phyloP scores from a whole-genome alignment of 2,329 filamentous ascomycete species.

The Cryphonectria parasitica region DNA sequence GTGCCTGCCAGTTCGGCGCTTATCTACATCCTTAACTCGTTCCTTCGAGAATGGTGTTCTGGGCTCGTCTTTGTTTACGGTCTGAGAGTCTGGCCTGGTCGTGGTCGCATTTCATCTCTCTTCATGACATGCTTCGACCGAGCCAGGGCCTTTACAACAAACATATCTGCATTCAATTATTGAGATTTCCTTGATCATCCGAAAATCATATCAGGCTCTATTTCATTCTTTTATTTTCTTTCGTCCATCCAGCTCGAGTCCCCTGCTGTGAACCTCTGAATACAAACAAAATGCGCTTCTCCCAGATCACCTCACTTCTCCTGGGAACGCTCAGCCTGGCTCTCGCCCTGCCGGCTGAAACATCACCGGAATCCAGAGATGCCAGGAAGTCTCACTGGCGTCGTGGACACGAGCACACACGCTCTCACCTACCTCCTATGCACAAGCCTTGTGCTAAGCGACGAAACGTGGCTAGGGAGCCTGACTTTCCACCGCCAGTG shows the following conservation, averaged over 20 bases:
- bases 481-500: not conserved
- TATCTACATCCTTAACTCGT: not conserved
- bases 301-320: not conserved
- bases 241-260: not conserved
- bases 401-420: not conserved
- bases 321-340: not conserved
- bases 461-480: not conserved
- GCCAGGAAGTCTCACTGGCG: not conserved
- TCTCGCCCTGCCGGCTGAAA: not conserved
- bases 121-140: not conserved
- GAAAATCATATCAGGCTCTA: not conserved
- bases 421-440: not conserved
- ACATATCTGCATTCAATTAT: not conserved
- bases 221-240: not conserved
- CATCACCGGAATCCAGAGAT: not conserved
- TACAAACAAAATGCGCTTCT: not conserved
- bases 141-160: not conserved
- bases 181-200: not conserved
- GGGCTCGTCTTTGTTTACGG: not conserved
- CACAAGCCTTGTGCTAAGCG: not conserved
- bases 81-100: not conserved
- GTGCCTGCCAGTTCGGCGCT: not conserved
- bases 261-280: too few relatives aligned
- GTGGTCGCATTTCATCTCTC: not conserved
- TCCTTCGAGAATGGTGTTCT: not conserved